Base-by-base conservation (phyloP, 2,329 filamentous ascomycete species). In the Botrytis squamosa region DNA sequence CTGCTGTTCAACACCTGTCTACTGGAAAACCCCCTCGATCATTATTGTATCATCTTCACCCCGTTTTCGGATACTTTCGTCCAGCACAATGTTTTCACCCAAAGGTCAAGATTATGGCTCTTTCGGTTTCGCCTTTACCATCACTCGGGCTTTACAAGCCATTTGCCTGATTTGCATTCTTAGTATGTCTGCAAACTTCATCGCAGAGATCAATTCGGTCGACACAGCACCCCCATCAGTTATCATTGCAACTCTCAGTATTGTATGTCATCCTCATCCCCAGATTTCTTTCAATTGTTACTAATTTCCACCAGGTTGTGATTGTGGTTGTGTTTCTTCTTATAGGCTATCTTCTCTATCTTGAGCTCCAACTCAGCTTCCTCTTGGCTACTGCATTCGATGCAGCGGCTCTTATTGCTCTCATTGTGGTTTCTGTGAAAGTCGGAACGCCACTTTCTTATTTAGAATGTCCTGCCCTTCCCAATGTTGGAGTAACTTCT, bases 311-410 rank as follows among this genome's bases (percentile, higher is more conserved):
- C 20, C 62, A 97, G 94, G 89, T 42, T 33, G 38, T 69, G 6
- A 57, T 69, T 42, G n/a, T 25, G 18, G 29, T 57, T 18, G 38
- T 93, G 44, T 92, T 89, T 83, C 90, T 96, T 74, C 91, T 93
- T 16, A 88, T 91, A 8, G 88, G 97, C 75, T 97, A 97, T 86
- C 89, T 97, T 81, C 92, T 95, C 77, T 95, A 94, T 83, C 86
- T 90, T 78, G 93, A 95, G 81, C 87, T 89, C 77, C 88, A 93
- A 76, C 91, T 95, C 20, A 92, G 93, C 8, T 90, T 94, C 75
- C 87, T 95, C 72, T 86, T 93, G 83, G 87, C 88, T 67, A 87
- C 90, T 0, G 88, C 82, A 20, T 84, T 92, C 69, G 95, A 98
- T 82, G 82, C 85, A 6, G 81, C 90, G 52, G 87, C 96, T 62